Evolutionary conservation across 2,329 filamentous ascomycete species (phyloP), one percentile per base, ranked within the genome.

Genomic region (Zymoseptoria passerinii): DNA sequence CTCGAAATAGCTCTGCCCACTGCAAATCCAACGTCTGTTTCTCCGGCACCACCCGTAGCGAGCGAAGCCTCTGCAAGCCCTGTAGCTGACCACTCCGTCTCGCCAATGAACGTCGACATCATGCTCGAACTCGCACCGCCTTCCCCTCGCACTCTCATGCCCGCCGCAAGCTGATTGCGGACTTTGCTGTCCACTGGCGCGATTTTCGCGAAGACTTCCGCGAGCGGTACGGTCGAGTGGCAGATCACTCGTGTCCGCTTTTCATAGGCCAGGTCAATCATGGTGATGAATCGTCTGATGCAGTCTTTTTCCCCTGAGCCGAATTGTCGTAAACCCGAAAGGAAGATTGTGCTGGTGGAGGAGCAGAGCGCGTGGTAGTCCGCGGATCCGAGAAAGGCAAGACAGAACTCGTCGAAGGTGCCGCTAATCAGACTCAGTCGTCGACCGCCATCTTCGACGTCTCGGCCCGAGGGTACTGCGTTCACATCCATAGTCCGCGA

Each of bases 261-360:
- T 72, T 92, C 88, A 70, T 91, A 92, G 0, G 89, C 77, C 0
- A 88, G 86, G 68, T 92, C 88, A 1, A 92, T 79, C 2, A 92
- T 76, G 0, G 87, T 91, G 68, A 92, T 92, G 68, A 92, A 84
- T 10, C 88, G 81, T 4, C 88, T 78, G 1, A 91, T 78, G 18
- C 82, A 74, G 65, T 88, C 85, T 53, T 90, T 76, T 68, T 90
- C 82, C 4, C 55, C 58, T 1, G 58, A 44, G 3, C 55, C 28
- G 18, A 65, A 67, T 23, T 54, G 40, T 6, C 62, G 59, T 2
- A 68, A 58, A 6, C 65, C 66, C 35, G 56, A 54, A 1, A 68
- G 50, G 52, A 61, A 67, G 28, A 68, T 63, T 3, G 56, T 58
- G 2, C 57, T 54, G 10, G 63, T 54, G 8, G 51, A 52, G 0